Base-by-base conservation (phyloP, 2,329 filamentous ascomycete genomes). In the Fusarium pseudocircinatum region DNA sequence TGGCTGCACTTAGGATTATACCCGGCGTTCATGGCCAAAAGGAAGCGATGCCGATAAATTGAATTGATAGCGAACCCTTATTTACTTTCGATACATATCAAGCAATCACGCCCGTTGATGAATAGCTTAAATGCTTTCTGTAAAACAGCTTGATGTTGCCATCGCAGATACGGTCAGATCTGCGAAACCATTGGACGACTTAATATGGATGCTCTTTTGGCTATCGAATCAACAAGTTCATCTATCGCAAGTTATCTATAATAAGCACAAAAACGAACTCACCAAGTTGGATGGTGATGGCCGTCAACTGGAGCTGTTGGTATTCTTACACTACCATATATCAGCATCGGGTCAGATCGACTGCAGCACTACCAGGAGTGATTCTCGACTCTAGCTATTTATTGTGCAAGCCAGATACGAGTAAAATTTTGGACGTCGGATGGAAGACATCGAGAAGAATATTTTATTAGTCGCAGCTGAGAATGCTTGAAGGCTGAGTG, bases 371-470 rank as follows among this genome's bases (percentile, higher is more conserved):
- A 13, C 4, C 6, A 20, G 3, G 2, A 32, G 4, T 22, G 8
- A n/a, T 16, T 11, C 14, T 1, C 10, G 7, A 32, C 3, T 32
- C 14, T 18, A 12, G 11, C 15, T n/a, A 2, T 32, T 8, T 13
- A 1, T 12, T 7, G 3, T 7, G 3, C 4, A n/a, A 9, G 5
- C 2, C n/a, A 24, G 7, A 7, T 15, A n/a, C 5, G 11, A 13
- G 28, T 2, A 2, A 18, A 11, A 6, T 3, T 7, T 24, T 18
- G 2, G 22, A 24, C 14, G 2, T 13, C 7, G 11, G 7, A 32
- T 49, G 4, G 20, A 22, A 7, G 1, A 47, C 14, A 11, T n/a
- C 14, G 6, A 49, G 3, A n/a, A 32, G 20, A n/a, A 4, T 18
- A 28, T n/a, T 32, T n/a, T n/a, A 6, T 16, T 3, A 30, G 20